These are phyloP conservation scores for Chalaropsis ovoidea DNA, from an alignment of 2,329 filamentous ascomycete species.

Conservation along the genomic window DNA sequence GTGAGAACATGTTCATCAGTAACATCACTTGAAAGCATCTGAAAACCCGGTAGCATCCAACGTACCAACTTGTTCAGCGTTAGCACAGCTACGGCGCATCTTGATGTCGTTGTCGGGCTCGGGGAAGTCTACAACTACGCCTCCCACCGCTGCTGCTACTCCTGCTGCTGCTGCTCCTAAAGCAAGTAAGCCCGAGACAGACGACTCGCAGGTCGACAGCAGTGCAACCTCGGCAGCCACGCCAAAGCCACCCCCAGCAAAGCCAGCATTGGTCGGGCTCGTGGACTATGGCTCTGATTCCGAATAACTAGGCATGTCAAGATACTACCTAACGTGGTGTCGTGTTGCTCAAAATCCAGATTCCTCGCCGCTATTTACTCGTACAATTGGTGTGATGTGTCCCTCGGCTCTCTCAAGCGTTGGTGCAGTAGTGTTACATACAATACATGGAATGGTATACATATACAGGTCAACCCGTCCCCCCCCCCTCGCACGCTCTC, in stretches of 20 bases:
- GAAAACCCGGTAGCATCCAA: conserved; percentile 26
- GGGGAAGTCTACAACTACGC: conserved; percentile 45
- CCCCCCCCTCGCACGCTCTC: background rate
- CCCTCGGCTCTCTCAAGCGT: background rate
- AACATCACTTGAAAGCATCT: background rate
- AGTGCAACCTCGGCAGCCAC: background rate
- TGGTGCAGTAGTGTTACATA: conserved; percentile 24
- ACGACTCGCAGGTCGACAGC: background rate
- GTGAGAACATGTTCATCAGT: background rate
- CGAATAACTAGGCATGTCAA: conserved; percentile 9
- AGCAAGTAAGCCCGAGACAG: background rate
- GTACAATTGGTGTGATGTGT: conserved; percentile 13
- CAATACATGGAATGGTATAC: conserved; percentile 20
- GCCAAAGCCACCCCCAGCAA: conserved; percentile 16
- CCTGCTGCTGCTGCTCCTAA: background rate
- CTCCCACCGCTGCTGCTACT: background rate
- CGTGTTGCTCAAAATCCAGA: background rate
- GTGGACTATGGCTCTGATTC: conserved; percentile 47
- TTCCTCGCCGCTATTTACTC: conserved; percentile 9
- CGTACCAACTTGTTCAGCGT: conserved; percentile 72
- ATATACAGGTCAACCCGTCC: background rate
- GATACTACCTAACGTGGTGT: background rate
- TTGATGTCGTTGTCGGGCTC: conserved; percentile 75
- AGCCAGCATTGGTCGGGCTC: conserved; percentile 33
- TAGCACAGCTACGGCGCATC: conserved; percentile 77